Evolutionary conservation across 108 stramenopile genomes (phyloP).

Genomic region (Nitzschia sp.): DNA sequence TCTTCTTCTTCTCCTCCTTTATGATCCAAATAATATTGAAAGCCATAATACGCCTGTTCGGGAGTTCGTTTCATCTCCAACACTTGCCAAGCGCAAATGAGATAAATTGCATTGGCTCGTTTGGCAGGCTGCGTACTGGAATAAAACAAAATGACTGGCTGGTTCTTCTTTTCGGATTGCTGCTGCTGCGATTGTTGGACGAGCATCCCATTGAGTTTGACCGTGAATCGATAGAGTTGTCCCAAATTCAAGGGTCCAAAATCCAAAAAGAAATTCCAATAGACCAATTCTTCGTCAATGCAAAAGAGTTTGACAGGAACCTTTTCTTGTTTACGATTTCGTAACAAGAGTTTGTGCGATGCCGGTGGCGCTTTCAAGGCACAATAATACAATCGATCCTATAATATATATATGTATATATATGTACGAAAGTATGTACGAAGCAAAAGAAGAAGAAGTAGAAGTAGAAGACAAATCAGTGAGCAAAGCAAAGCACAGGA

Average conservation of each 20-base stretch:
- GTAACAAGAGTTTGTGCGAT: conserved; percentile 35
- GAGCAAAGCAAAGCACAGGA: no score
- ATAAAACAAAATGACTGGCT: conserved; percentile 82
- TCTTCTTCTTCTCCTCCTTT: no score
- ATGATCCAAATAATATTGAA: conserved; percentile 15
- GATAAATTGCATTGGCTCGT: conserved; percentile 90
- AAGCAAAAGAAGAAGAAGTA: no score
- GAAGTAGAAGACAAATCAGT: no score
- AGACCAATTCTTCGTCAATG: conserved; percentile 92
- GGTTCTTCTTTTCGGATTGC: conserved; percentile 23
- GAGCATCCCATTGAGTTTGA: conserved; percentile 59
- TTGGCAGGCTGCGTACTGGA: conserved; percentile 62
- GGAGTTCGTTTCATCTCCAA: conserved; percentile 82
- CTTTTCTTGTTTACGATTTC: conserved; percentile 24
- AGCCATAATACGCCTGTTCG: conserved; percentile 68
- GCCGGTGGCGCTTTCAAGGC: conserved; percentile 38
- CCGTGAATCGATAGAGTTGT: conserved; percentile 94
- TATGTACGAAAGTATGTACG: no score
- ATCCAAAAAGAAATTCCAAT: conserved; percentile 99
- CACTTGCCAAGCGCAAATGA: conserved; percentile 92
- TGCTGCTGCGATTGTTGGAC: conserved; percentile 6
- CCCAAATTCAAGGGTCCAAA: conserved; percentile 99
- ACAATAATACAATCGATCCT: conserved; percentile 54
- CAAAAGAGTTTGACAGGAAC: conserved; percentile 75
- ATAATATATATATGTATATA: no score